Percentiles rank a stretch among this genome's conserved stretches.
phyloP scores from a whole-genome alignment of 768 basidiomycete species.

The Mycena leptocephala region DNA sequence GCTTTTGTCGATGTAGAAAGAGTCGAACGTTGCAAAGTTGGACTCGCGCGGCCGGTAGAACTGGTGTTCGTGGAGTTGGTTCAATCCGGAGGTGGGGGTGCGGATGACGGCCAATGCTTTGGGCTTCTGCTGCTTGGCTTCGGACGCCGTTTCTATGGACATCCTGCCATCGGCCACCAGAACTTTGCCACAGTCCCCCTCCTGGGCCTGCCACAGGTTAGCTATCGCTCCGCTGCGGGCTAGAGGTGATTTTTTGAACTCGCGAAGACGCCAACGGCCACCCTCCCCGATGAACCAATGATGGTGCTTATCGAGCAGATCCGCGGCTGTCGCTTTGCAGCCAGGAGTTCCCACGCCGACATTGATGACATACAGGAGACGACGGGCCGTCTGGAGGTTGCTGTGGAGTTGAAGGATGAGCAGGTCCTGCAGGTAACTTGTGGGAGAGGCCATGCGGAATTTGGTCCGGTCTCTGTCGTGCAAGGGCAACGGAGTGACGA shows the following conservation, averaged over 20 bases:
- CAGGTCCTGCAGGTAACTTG: constrained; percentile 16
- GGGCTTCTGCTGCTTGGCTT: constrained; percentile 5
- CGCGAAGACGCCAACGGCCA: constrained; percentile 15
- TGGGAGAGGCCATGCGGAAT: constrained; percentile 23
- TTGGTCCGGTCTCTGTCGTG: constrained; percentile 17
- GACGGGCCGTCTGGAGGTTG: constrained; percentile 22
- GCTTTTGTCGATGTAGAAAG: constrained; percentile 4
- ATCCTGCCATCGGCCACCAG: constrained; percentile 13
- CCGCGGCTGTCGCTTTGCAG: constrained; percentile 12
- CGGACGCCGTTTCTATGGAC: background rate
- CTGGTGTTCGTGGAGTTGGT: constrained; percentile 7
- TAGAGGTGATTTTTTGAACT: constrained; percentile 11
- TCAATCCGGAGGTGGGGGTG: constrained; percentile 12
- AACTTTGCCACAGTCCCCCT: constrained; percentile 11
- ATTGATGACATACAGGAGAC: constrained; percentile 21
- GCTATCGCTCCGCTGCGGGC: constrained; percentile 11
- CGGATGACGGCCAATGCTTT: constrained; percentile 9
- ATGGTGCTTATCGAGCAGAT: constrained; percentile 15
- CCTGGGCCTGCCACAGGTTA: constrained; percentile 12
- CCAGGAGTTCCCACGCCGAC: constrained; percentile 9
- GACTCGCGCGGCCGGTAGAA: constrained; percentile 13
- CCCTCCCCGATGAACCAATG: constrained; percentile 21
- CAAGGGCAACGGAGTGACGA: constrained; percentile 16
- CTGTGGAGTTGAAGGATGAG: constrained; percentile 20
- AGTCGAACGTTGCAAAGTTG: constrained; percentile 18